Evolutionary conservation across 768 basidiomycete genomes (phyloP).

Genomic region (Mycena capillaripes): DNA sequence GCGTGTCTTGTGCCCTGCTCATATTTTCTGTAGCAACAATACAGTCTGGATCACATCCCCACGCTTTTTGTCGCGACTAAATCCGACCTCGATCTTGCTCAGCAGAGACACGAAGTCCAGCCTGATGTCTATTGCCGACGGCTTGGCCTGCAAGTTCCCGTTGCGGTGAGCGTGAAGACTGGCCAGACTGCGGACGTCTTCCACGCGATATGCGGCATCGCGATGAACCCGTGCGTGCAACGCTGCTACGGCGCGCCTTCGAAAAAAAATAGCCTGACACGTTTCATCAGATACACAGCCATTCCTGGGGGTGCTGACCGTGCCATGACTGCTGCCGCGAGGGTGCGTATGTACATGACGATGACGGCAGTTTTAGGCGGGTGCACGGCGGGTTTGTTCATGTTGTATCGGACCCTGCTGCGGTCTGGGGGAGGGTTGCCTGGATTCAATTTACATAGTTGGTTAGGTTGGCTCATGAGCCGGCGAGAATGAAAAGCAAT

Average conservation of each 20-base stretch:
- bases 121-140: constrained; percentile 97
- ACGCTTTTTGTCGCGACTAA: constrained; percentile 99
- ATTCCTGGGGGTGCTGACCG: constrained; percentile 91
- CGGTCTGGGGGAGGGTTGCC: constrained; percentile 69
- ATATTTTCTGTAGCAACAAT: constrained; percentile 84
- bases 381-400: constrained; percentile 76
- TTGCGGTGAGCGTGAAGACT: constrained; percentile 92
- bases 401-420: constrained; percentile 78
- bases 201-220: constrained; percentile 86
- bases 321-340: constrained; percentile 76
- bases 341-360: constrained; percentile 79
- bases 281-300: constrained; percentile 64
- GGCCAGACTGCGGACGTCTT: constrained; percentile 90
- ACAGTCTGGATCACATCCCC: constrained; percentile 94
- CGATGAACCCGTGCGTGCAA: constrained; percentile 85
- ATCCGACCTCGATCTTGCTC: constrained; percentile 95
- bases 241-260: constrained; percentile 8
- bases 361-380: constrained; percentile 83
- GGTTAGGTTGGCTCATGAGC: constrained; percentile 75
- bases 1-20: constrained; percentile 31
- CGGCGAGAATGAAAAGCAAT: constrained; percentile 44
- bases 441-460: constrained; percentile 67
- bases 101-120: constrained; percentile 98
- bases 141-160: constrained; percentile 91
- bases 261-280: constrained; percentile 36